These are phyloP conservation scores for Lithohypha guttulata DNA, from an alignment of 2,329 filamentous ascomycete species.

Conservation along the genomic window DNA sequence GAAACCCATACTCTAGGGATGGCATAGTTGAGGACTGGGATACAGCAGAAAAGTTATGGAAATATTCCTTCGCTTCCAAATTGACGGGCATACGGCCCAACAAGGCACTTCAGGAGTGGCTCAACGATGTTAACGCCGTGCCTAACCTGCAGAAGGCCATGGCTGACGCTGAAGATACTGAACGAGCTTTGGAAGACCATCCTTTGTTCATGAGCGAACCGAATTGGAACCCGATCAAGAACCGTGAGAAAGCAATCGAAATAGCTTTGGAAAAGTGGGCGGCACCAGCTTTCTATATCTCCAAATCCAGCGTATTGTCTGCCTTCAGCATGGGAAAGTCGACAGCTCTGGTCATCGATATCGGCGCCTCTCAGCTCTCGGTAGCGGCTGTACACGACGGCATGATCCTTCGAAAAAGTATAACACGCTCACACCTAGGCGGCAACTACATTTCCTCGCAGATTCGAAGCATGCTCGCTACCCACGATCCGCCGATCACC, in stretches of 20 bases:
- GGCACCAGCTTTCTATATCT: slow-evolving; percentile 86
- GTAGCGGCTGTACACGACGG: slow-evolving; percentile 90
- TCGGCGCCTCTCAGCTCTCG: slow-evolving; percentile 78
- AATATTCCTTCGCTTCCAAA: slow-evolving; percentile 79
- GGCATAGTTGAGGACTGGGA: slow-evolving; percentile 96
- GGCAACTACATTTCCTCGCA: slow-evolving; percentile 87
- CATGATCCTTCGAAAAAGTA: slow-evolving; percentile 81
- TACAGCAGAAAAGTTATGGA: slow-evolving; percentile 77
- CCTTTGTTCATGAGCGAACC: slow-evolving; percentile 90
- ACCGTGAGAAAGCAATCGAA: slow-evolving; percentile 87
- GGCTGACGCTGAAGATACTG: slow-evolving; percentile 50
- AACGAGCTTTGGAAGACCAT: slow-evolving; percentile 78
- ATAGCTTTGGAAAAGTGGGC: slow-evolving; percentile 97
- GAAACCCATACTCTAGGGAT: slow-evolving; percentile 84
- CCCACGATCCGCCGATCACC: slow-evolving; percentile 54
- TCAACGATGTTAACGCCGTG: slow-evolving; percentile 52
- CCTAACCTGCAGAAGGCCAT: slow-evolving; percentile 48
- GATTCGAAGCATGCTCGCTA: slow-evolving; percentile 67
- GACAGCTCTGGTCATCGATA: slow-evolving; percentile 82
- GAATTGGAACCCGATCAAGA: slow-evolving; percentile 80
- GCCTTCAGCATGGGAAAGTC: slow-evolving; percentile 90
- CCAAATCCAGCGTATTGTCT: slow-evolving; percentile 76
- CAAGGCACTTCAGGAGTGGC: slow-evolving; percentile 61
- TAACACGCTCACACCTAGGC: slow-evolving; percentile 73
- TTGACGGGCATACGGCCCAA: slow-evolving; percentile 67